Percentiles rank a stretch among this genome's conserved stretches.
Evolutionary conservation across 1,139 yeast species (phyloP).

Genomic region (Taiozyma sp.): DNA sequence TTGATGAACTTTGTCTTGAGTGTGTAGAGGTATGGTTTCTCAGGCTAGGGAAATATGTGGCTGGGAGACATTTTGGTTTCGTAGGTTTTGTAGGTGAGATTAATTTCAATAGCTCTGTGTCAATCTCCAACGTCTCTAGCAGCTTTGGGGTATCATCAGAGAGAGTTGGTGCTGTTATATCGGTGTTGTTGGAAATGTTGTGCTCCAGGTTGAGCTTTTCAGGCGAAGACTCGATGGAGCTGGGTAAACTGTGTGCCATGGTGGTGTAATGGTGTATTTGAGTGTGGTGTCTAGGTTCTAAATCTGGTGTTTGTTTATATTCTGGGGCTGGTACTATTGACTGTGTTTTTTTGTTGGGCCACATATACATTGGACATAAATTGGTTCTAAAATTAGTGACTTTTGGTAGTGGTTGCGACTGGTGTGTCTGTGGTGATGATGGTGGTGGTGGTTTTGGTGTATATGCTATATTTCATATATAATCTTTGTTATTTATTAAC

Average conservation of each 20-base stretch:
- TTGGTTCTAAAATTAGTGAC: too few relatives aligned
- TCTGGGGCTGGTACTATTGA: background rate
- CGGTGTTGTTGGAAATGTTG: background rate
- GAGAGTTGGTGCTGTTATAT: background rate
- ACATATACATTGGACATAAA: too few relatives aligned
- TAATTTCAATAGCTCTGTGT: background rate
- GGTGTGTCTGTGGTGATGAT: too few relatives aligned
- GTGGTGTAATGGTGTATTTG: too few relatives aligned
- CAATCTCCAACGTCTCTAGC: conserved; percentile 4
- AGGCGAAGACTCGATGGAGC: background rate
- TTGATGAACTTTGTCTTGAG: conserved; percentile 4
- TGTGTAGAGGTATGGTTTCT: conserved; percentile 6
- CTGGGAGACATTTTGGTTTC: background rate
- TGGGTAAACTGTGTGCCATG: background rate
- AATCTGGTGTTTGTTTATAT: background rate
- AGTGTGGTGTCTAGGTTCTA: background rate
- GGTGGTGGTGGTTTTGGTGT: too few relatives aligned
- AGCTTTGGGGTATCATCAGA: conserved; percentile 2
- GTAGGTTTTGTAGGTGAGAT: background rate
- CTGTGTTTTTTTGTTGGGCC: too few relatives aligned
- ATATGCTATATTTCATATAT: too few relatives aligned
- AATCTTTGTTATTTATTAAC: too few relatives aligned
- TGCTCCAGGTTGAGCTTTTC: background rate
- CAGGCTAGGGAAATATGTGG: background rate
- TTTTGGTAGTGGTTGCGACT: too few relatives aligned